Base-by-base conservation (phyloP, 1,284 basidiomycete genomes). In the Pseudozyma flocculosa region DNA sequence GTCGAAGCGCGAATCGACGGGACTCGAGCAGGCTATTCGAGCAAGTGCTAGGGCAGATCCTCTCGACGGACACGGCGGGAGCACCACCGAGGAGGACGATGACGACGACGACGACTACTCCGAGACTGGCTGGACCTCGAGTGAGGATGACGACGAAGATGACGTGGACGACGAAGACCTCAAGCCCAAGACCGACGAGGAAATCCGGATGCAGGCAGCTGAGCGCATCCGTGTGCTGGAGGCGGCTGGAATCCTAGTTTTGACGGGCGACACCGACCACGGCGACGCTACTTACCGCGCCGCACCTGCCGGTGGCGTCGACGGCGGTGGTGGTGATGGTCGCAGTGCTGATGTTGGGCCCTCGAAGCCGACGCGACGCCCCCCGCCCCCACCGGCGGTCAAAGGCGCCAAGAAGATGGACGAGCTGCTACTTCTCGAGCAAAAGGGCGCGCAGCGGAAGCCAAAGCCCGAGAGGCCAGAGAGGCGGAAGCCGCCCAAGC, bases 171-270 rank as follows among this genome's bases (percentile, higher is more conserved):
- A 80, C 30, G 68, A 70, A 22, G 41, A 52, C 32, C 40, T 50
- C 22, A 39, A 40, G 34, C 51, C 61, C 21, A 53, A 56, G 14
- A 82, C 83, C 39, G 83, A 63, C 4, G 80, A 78, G 40, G 81
- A 79, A 42, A 86, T 88, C 51, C 82, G 83, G 17, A 84, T 85
- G 26, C 84, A 89, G 40, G 90, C 87, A 54, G 81, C 83, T 18
- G 91, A 93, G 75, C 82, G 90, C 26, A 84, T 86, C 64, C 83
- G 87, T 22, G 89, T 94, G 10, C 81, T 96, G 15, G 86, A 91
- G 73, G 89, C 90, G 0, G 91, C 91, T 0, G 93, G 93, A 0
- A 80, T 95, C 34, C 85, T 92, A 51, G 83, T 94, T 45, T 86
- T 86, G 65, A 52, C 54, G 10, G 61, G 57, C 10, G 49, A 48